Base-by-base conservation (phyloP, 2,329 filamentous ascomycete genomes). In the Verticillium albo-atrum region DNA sequence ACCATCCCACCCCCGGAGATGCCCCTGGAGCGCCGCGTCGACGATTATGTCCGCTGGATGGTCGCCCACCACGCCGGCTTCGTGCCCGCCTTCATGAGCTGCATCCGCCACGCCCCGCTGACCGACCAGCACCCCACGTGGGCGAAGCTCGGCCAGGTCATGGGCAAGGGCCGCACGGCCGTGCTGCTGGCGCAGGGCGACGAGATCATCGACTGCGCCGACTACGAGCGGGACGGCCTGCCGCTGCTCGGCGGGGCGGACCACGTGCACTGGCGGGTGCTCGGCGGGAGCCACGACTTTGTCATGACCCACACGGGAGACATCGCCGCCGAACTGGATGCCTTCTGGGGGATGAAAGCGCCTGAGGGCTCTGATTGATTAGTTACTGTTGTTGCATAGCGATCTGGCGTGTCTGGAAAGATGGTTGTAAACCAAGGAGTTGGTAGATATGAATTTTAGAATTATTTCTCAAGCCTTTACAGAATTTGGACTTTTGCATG, bases 281-380 rank as follows among this genome's bases (percentile, higher is more conserved):
- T 87, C 1, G 77, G 78, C 0, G 83, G 82, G 1, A 80, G 78
- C 1, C 85, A 88, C 65, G 84, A 88, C 63, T 87, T 88, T 65
- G 83, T 85, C 17, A 86, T 87, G 74, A 84, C 83, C n/a, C 77
- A 82, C 60, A 68, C 75, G 0, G 66, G 70, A 6, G 68, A 73
- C 35, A 78, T 82, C 12, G 65, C 85, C 60, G 66, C 70, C 50
- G 75, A 75, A 58, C 72, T 87, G 10, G 78, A 80, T 58, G 70
- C 72, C 30, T 78, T 82, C 60, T 86, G 82, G 81, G 73, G 66
- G 3, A 28, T 63, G 42, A 47, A 62, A 53, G 54, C 35, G 10
- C 28, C 52, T 20, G 52, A 54, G 52, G 27, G 9, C n/a, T 10
- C 3, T 7, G 26, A 20, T 34, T 34, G 52, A 30, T 54, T 47